A percentile compares a stretch with the other conserved stretches of the same genome.
phyloP scores from a whole-genome alignment of 2,329 filamentous ascomycete species.

The Fusarium duplospermum region DNA sequence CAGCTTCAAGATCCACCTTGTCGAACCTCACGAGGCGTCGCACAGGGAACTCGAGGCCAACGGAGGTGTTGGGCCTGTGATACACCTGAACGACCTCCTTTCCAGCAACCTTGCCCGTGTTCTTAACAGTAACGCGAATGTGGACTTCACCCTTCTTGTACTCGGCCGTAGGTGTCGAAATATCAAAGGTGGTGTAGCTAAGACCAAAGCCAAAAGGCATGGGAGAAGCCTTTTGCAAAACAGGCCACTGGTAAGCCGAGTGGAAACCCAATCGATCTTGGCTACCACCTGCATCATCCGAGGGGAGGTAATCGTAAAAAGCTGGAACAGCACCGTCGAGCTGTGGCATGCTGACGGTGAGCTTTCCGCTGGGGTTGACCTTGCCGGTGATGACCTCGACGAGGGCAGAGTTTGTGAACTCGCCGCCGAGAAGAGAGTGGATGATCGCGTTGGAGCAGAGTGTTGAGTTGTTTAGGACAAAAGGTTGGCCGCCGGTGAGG shows the following conservation, averaged over 20 bases:
- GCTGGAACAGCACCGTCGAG: slow-evolving; percentile 61
- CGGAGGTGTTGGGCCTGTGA: slow-evolving; percentile 60
- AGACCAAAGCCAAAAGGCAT: slow-evolving; percentile 70
- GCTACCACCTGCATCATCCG: slow-evolving; percentile 69
- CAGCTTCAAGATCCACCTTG: slow-evolving; percentile 69
- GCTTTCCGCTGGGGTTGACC: slow-evolving; percentile 63
- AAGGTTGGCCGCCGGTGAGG: slow-evolving; percentile 47
- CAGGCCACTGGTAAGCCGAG: slow-evolving; percentile 52
- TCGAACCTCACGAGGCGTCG: slow-evolving; percentile 70
- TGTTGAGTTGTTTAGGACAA: slow-evolving; percentile 45
- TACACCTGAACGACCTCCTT: slow-evolving; percentile 66
- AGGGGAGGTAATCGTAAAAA: slow-evolving; percentile 74
- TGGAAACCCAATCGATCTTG: slow-evolving; percentile 67
- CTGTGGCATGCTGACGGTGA: slow-evolving; percentile 61
- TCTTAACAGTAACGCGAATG: slow-evolving; percentile 64
- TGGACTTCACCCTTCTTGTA: slow-evolving; percentile 54
- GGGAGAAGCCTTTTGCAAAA: slow-evolving; percentile 33
- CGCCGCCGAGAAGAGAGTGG: slow-evolving; percentile 71
- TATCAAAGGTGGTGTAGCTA: slow-evolving; percentile 71
- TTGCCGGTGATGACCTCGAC: slow-evolving; percentile 72
- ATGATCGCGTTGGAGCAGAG: slow-evolving; percentile 65
- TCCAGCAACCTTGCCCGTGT: slow-evolving; percentile 64
- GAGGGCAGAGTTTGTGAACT: slow-evolving; percentile 73
- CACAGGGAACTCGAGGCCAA: slow-evolving; percentile 59
- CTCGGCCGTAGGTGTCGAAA: slow-evolving; percentile 52